A percentile compares a stretch with the other conserved stretches of the same genome.
These are phyloP conservation scores for Astragalus membranaceus DNA, from an alignment of 306 rosid species.

Conservation along the genomic window DNA sequence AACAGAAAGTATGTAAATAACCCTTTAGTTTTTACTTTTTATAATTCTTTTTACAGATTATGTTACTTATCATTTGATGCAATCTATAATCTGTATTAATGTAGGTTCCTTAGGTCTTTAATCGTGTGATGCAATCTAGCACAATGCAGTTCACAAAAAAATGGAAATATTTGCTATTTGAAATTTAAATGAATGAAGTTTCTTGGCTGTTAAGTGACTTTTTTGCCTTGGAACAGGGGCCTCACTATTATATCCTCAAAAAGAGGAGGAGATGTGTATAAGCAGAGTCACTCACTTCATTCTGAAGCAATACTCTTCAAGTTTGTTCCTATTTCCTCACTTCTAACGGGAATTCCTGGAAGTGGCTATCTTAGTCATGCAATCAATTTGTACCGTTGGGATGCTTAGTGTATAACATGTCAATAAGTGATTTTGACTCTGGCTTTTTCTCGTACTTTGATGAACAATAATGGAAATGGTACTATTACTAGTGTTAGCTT, in stretches of 20 bases:
- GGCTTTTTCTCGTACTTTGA: too few relatives aligned
- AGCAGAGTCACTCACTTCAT: conserved; percentile 64
- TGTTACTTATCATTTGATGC: conserved; percentile 6
- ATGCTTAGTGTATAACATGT: too few relatives aligned
- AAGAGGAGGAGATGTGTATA: conserved; percentile 75
- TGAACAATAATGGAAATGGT: too few relatives aligned
- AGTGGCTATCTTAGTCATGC: too few relatives aligned
- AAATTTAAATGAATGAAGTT: not conserved
- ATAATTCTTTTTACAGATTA: not conserved
- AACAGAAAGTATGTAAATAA: conserved; percentile 53
- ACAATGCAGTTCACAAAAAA: conserved; percentile 60
- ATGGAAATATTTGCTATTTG: conserved; percentile 12
- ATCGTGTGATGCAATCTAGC: conserved; percentile 75
- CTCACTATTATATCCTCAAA: conserved; percentile 64
- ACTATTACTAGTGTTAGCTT: too few relatives aligned
- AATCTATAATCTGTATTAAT: conserved; percentile 16
- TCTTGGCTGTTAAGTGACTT: not conserved
- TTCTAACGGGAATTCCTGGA: too few relatives aligned
- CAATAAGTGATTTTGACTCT: too few relatives aligned
- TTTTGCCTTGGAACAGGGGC: conserved; percentile 49
- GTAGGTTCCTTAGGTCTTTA: conserved; percentile 85
- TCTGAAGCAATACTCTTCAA: conserved; percentile 77
- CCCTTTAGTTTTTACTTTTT: conserved; percentile 9
- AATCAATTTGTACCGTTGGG: too few relatives aligned
- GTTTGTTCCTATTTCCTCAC: too few relatives aligned